A percentile compares a stretch with the other conserved stretches of the same genome.
Conservation (phyloP, 2,329 filamentous ascomycete species). For the Colletotrichum tropicale region DNA sequence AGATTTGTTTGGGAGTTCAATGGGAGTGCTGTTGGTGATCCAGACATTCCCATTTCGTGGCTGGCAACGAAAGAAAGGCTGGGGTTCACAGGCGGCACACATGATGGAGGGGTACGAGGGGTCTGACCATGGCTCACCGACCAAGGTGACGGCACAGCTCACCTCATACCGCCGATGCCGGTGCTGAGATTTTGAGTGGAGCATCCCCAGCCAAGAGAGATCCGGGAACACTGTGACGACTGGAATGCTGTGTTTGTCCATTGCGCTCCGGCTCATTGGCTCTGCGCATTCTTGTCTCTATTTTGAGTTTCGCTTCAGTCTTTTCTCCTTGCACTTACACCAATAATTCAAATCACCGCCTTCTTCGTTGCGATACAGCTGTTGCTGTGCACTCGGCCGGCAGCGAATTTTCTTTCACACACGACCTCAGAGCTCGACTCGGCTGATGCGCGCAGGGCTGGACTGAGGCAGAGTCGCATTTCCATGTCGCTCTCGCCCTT, state of each 20-base stretch:
- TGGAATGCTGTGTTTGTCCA: not conserved
- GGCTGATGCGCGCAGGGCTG: not conserved
- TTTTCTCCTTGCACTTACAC: not conserved
- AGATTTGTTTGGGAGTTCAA: not conserved
- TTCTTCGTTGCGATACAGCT: not conserved
- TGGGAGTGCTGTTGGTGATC: not conserved
- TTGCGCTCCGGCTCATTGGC: not conserved
- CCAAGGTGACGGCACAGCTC: not conserved
- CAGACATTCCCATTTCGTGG: not conserved
- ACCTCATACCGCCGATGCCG: slow-evolving; percentile 14
- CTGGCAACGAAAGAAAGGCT: not conserved
- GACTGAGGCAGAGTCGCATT: not conserved
- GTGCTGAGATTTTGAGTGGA: not conserved
- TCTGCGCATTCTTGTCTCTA: not conserved
- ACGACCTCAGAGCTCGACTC: not conserved
- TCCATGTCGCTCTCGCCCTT: not conserved
- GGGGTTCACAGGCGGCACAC: not conserved
- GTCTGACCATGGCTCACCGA: slow-evolving; percentile 11
- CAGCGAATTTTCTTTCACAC: not conserved
- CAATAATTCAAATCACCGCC: not conserved
- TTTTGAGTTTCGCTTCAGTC: not conserved
- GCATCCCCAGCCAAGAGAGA: not conserved
- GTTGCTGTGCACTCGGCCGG: not conserved
- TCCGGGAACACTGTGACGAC: not conserved
- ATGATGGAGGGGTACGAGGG: not conserved